Percentiles rank a stretch among this genome's conserved stretches.
phyloP scores from a whole-genome alignment of 1,284 basidiomycete genomes.

The Blastosporella zonata region DNA sequence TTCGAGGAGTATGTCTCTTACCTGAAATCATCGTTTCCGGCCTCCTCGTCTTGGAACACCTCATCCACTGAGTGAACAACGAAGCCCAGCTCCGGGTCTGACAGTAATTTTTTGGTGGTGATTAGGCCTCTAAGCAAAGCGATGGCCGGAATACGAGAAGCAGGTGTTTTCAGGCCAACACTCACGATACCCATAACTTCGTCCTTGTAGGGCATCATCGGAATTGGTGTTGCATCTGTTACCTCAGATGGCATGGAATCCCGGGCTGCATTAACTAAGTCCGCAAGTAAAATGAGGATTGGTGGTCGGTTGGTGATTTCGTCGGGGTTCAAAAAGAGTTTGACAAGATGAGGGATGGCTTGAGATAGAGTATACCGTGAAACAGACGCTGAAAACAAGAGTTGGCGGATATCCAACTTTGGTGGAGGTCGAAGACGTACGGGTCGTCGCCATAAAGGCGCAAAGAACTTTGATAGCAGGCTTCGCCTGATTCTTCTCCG shows the following conservation, averaged over 20 bases:
- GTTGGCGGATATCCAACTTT: slow-evolving; percentile 3
- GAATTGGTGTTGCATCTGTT: slow-evolving; percentile 28
- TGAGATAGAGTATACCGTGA: slow-evolving; percentile 66
- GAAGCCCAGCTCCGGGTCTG: slow-evolving; percentile 74
- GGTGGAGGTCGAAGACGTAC: slow-evolving; percentile 42
- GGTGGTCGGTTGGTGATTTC: slow-evolving; percentile 75
- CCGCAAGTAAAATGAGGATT: slow-evolving; percentile 59
- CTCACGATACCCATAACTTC: slow-evolving; percentile 67
- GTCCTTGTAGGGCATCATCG: slow-evolving; percentile 70
- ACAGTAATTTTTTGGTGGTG: slow-evolving; percentile 61
- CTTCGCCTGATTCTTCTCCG: slow-evolving; percentile 88
- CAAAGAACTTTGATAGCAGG: slow-evolving; percentile 82
- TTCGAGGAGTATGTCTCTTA: slow-evolving; percentile 25
- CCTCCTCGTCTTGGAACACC: slow-evolving; percentile 49
- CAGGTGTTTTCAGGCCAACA: slow-evolving; percentile 55
- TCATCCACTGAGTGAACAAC: slow-evolving; percentile 78
- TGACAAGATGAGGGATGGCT: slow-evolving; percentile 70
- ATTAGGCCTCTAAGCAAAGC: slow-evolving; percentile 62
- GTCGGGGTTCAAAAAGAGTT: slow-evolving; percentile 74
- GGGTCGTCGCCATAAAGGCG: slow-evolving; percentile 70
- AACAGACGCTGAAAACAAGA: slow-evolving; percentile 55
- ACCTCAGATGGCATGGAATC: slow-evolving; percentile 34
- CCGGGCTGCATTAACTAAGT: slow-evolving; percentile 54
- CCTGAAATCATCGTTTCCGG: slow-evolving; percentile 59
- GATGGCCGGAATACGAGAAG: slow-evolving; percentile 59